Base-by-base conservation (phyloP, 306 rosid genomes). In the Abrus pulchellus region DNA sequence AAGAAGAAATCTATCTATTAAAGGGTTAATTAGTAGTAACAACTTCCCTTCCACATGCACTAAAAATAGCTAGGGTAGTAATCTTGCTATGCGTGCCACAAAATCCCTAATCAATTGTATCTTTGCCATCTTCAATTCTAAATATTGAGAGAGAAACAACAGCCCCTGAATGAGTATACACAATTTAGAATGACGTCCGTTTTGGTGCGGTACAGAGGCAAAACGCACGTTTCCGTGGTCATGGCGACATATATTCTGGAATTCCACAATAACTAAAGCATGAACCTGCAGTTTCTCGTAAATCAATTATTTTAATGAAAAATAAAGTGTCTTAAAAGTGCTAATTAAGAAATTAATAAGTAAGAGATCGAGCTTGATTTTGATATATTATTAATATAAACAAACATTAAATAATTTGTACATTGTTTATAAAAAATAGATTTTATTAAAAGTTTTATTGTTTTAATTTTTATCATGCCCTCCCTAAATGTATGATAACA, bases 171-270 rank as follows among this genome's bases (percentile, higher is more conserved):
- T 56, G 27, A 61, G 40, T 13, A 43, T 44, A 30, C 82, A 69
- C 44, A 4, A 14, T 55, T 55, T 55, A 6, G 40, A 56, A 54
- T 4, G 80, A 38, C 43, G 14, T 48, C 0, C 43, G 13, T 33
- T 84, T 60, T 29, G 80, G 74, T 80, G 85, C 76, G 52, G 38
- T 83, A 83, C 86, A 83, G 86, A 47, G 54, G 30, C 57, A 78
- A 64, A 77, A 59, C 32, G 67, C 77, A 79, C 68, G 45, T 60
- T 20, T 5, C 45, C 12, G 27, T 59, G 68, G 53, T 85, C 44
- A 85, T 53, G 85, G 72, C 68, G 83, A 85, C 84, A 78, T 10
- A 12, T 70, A 54, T 50, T 85, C 81, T 76, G 77, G 69, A 81
- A 63, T 76, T 76, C 82, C 80, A 78, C 40, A 52, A 50, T 11